Percentiles rank a stretch among this genome's conserved stretches.
phyloP scores from a whole-genome alignment of 2,329 filamentous ascomycete genomes.

The Aspergillus jensenii region DNA sequence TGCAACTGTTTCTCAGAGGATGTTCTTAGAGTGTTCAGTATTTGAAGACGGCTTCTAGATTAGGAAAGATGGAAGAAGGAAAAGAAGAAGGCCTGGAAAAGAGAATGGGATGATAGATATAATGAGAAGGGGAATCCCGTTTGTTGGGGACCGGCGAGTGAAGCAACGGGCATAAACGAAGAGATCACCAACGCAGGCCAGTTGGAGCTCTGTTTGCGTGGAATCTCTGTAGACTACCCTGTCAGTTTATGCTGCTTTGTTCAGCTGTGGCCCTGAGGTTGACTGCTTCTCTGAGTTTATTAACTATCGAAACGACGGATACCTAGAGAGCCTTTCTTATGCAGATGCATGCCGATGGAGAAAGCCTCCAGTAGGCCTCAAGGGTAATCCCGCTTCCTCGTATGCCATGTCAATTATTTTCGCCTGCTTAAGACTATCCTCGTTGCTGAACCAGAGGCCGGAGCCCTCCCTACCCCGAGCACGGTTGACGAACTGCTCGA shows the following conservation, averaged over 20 bases:
- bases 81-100: not conserved
- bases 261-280: not conserved
- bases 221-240: too few relatives aligned
- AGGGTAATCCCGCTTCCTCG: conserved; percentile 39
- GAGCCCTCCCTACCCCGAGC: not conserved
- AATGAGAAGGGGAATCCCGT: not conserved
- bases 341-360: not conserved
- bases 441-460: conserved; percentile 39
- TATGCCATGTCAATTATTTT: conserved; percentile 51
- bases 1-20: not conserved
- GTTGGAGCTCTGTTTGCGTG: too few relatives aligned
- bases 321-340: not conserved
- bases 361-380: not conserved
- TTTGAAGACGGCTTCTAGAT: not conserved
- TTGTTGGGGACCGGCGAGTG: not conserved
- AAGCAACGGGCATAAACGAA: not conserved
- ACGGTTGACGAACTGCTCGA: not conserved
- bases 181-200: not conserved
- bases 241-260: too few relatives aligned
- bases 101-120: not conserved
- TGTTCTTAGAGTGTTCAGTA: not conserved
- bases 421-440: conserved; percentile 49
- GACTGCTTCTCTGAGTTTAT: not conserved
- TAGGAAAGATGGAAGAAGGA: not conserved
- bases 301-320: not conserved